Conservation (phyloP, 805 yeast genomes). For the Zygosaccharomyces pseudorouxii region DNA sequence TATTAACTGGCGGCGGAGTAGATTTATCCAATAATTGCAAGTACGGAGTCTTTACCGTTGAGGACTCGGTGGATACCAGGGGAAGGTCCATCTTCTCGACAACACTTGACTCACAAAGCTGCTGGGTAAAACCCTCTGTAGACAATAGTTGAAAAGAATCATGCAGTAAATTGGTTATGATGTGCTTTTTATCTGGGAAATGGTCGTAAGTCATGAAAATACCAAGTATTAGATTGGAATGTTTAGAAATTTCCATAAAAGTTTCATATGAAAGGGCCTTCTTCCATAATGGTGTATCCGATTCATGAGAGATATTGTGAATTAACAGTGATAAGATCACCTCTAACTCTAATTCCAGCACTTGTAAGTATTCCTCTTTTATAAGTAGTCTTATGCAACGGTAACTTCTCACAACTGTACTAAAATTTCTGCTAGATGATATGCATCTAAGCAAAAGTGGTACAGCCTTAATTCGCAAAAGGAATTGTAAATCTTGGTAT, state of each 20-base stretch:
- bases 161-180: conserved; percentile 51
- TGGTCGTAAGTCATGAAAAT: conserved; percentile 63
- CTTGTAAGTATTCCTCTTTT: conserved; percentile 50
- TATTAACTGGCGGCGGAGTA: conserved; percentile 68
- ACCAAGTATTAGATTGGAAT: conserved; percentile 46
- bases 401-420: conserved; percentile 69
- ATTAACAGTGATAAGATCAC: conserved; percentile 71
- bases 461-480: conserved; percentile 62
- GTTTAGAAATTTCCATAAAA: conserved; percentile 54
- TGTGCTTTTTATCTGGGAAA: conserved; percentile 51
- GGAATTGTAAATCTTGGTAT: conserved; percentile 60
- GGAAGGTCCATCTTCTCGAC: conserved; percentile 32
- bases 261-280: conserved; percentile 69
- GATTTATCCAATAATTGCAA: conserved; percentile 76
- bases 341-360: conserved; percentile 72
- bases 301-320: conserved; percentile 59
- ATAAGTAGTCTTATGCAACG: conserved; percentile 64
- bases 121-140: conserved; percentile 27
- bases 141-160: conserved; percentile 38
- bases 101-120: conserved; percentile 35
- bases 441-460: conserved; percentile 72
- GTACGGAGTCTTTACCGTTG: conserved; percentile 49
- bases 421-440: conserved; percentile 52
- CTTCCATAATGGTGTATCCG: conserved; percentile 64
- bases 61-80: conserved; percentile 40